Conservation (phyloP, 306 rosid species). For the Medicago ruthenica region DNA sequence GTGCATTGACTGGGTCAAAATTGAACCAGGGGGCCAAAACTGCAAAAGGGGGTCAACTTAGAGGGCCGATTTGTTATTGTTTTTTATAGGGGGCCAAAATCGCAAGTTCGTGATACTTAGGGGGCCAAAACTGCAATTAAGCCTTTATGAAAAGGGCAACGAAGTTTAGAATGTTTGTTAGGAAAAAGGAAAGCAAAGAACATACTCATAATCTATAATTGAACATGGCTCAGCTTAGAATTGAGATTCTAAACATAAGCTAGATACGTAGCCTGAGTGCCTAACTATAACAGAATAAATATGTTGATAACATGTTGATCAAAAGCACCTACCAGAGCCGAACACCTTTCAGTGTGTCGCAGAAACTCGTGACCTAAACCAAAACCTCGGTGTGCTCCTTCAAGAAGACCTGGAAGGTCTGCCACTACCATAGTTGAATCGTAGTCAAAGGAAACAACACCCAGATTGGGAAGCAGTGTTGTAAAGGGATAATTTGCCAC, state of each 20-base stretch:
- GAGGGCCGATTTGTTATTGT: too few relatives aligned
- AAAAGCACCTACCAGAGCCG: slow-evolving; percentile 72
- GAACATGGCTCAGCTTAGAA: background rate
- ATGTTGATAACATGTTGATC: slow-evolving; percentile 19
- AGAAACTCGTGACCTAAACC: slow-evolving; percentile 98
- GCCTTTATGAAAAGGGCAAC: background rate
- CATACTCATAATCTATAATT: background rate
- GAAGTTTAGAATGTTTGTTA: background rate
- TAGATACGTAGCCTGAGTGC: background rate
- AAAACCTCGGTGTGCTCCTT: slow-evolving; percentile 97
- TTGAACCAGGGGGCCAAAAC: too few relatives aligned
- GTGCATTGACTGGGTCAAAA: too few relatives aligned
- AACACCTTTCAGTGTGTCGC: slow-evolving; percentile 94
- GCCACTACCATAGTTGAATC: slow-evolving; percentile 94
- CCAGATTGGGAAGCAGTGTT: slow-evolving; percentile 93
- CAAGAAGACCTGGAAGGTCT: slow-evolving; percentile 97
- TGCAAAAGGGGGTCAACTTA: too few relatives aligned
- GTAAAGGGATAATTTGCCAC: slow-evolving; percentile 97
- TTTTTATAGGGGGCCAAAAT: too few relatives aligned
- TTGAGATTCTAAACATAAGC: slow-evolving; percentile 6
- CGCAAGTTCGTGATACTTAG: too few relatives aligned
- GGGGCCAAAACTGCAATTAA: too few relatives aligned
- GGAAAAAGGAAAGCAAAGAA: background rate
- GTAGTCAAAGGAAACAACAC: slow-evolving; percentile 93
- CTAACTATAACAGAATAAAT: slow-evolving; percentile 31